These are phyloP conservation scores for Hypoxylon sp. DNA, from an alignment of 2,329 filamentous ascomycete species.

Conservation along the genomic window DNA sequence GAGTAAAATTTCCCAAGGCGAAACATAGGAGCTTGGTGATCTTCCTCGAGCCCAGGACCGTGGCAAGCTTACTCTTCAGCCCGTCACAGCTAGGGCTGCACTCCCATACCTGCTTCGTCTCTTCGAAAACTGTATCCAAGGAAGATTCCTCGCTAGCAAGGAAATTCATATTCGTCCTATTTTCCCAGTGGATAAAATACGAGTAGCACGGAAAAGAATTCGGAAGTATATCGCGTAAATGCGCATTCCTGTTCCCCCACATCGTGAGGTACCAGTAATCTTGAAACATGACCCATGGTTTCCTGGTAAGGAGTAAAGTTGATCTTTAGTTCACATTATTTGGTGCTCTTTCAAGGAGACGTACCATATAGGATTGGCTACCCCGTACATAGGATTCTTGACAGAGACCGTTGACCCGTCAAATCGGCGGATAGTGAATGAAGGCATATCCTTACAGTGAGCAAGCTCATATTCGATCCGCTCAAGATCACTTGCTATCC, in stretches of 20 bases:
- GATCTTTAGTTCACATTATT: background rate
- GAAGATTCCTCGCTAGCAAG: conserved; percentile 9
- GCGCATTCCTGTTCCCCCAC: background rate
- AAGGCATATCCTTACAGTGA: conserved; percentile 9
- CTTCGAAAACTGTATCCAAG: conserved; percentile 33
- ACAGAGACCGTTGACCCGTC: conserved; percentile 43
- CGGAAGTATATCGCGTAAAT: background rate
- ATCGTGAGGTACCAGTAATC: conserved; percentile 45
- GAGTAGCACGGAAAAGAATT: conserved; percentile 44
- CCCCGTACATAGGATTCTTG: conserved; percentile 41
- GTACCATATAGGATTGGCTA: conserved; percentile 43
- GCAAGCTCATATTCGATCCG: conserved; percentile 47
- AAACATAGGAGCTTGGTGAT: conserved; percentile 51
- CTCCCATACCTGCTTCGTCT: conserved; percentile 37
- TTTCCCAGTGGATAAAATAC: conserved; percentile 48
- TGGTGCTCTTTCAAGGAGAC: background rate
- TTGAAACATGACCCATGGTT: conserved; percentile 46
- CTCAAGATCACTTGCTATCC: conserved; percentile 43
- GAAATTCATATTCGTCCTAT: conserved; percentile 37
- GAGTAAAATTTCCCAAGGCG: conserved; percentile 46
- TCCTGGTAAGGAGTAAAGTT: conserved; percentile 28
- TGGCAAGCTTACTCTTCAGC: conserved; percentile 41
- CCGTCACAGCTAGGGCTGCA: conserved; percentile 39
- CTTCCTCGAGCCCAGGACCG: conserved; percentile 32
- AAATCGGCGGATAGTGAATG: conserved; percentile 37